Evolutionary conservation across 1,284 basidiomycete species (phyloP).

Genomic region (Boletus semigastroideus): DNA sequence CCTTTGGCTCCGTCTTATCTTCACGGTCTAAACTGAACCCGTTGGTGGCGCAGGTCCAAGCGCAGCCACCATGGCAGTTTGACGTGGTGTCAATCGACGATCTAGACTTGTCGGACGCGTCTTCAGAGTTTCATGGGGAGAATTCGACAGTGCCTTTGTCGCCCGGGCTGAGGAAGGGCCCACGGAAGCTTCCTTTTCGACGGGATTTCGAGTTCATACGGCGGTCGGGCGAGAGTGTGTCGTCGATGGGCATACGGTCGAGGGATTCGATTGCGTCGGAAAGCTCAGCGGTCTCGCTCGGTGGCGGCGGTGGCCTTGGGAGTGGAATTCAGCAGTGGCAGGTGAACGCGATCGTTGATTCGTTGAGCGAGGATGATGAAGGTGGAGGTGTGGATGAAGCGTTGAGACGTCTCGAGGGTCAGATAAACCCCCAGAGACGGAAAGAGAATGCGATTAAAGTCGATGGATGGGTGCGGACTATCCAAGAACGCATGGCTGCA

Average conservation of each 20-base stretch:
- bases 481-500: slow-evolving; percentile 59
- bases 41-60: slow-evolving; percentile 39
- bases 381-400: slow-evolving; percentile 80
- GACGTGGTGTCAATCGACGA: slow-evolving; percentile 76
- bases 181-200: slow-evolving; percentile 62
- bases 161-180: slow-evolving; percentile 54
- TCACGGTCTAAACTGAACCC: slow-evolving; percentile 37
- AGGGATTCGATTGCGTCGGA: slow-evolving; percentile 52
- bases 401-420: slow-evolving; percentile 74
- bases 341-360: slow-evolving; percentile 74
- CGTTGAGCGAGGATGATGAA: slow-evolving; percentile 72
- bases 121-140: slow-evolving; percentile 42
- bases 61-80: slow-evolving; percentile 49
- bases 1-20: slow-evolving; percentile 48
- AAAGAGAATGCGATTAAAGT: slow-evolving; percentile 74
- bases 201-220: slow-evolving; percentile 77
- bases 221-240: slow-evolving; percentile 64
- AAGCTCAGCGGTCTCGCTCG: slow-evolving; percentile 44
- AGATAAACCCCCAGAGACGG: slow-evolving; percentile 72
- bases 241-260: slow-evolving; percentile 70
- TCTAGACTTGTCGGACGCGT: slow-evolving; percentile 69
- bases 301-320: slow-evolving; percentile 42
- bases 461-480: slow-evolving; percentile 76
- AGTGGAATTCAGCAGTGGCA: slow-evolving; percentile 75
- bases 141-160: slow-evolving; percentile 39